Percentiles rank a stretch among this genome's conserved stretches.
phyloP scores from a whole-genome alignment of 2,329 filamentous ascomycete genomes.

The Monosporascus sp. region DNA sequence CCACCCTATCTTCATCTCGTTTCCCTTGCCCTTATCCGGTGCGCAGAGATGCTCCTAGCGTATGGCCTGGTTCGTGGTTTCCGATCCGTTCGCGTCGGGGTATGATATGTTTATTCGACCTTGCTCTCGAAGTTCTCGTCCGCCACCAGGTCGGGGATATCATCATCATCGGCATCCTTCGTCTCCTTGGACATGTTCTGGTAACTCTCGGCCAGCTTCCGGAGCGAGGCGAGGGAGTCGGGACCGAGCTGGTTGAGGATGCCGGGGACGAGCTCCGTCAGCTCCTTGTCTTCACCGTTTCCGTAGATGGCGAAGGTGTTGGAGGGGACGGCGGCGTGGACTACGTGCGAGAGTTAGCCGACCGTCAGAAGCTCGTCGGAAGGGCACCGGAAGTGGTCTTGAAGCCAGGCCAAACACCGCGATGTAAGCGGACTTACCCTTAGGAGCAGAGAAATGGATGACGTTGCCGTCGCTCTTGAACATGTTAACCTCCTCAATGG shows the following conservation, averaged over 20 bases:
- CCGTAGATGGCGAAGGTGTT: constrained; percentile 99
- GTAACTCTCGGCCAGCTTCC: constrained; percentile 98
- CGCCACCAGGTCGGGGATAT: constrained; percentile 94
- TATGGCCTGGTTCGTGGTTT: background rate
- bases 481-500: constrained; percentile 99
- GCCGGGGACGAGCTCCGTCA: constrained; percentile 96
- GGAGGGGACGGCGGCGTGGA: constrained; percentile 92
- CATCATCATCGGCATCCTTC: constrained; percentile 77
- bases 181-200: constrained; percentile 97
- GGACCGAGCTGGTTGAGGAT: constrained; percentile 99
- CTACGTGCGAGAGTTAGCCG: constrained; percentile 40
- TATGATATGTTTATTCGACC: constrained; percentile 64
- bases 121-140: constrained; percentile 98
- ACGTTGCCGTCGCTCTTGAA: constrained; percentile 99
- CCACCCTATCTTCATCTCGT: too few relatives aligned
- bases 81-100: too few relatives aligned
- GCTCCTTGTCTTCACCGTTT: constrained; percentile 98
- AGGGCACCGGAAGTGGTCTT: too few relatives aligned
- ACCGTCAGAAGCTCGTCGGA: background rate
- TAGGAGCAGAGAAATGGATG: constrained; percentile 97
- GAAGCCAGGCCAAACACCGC: too few relatives aligned
- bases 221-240: constrained; percentile 93
- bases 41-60: too few relatives aligned
- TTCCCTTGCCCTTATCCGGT: too few relatives aligned
- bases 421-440: constrained; percentile 59